Base-by-base conservation (phyloP, 768 basidiomycete species). In the Podaxis sp. region DNA sequence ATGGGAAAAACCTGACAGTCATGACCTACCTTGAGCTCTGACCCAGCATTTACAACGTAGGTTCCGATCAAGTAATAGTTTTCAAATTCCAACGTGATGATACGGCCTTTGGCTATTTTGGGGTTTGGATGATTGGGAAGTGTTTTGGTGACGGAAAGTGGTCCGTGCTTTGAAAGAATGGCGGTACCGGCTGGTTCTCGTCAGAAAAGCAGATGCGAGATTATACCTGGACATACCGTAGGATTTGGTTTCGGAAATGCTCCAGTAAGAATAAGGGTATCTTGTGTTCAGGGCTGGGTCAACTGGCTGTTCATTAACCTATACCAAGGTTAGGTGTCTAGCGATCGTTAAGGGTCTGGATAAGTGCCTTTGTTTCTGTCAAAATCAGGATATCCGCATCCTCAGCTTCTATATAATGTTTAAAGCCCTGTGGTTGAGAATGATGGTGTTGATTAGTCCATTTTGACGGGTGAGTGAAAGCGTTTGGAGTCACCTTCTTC, bases 21-120 rank as follows among this genome's bases (percentile, higher is more conserved):
- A 7, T 5, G 14, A 21, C 62, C 28, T 50, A 88, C 90, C 84
- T 94, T 92, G 35, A 95, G 74, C 7, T 81, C 78, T 51, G 80
- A 72, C 2, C 93, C 93, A 1, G 93, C 93, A 63, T 95, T 95
- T 9, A 89, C 86, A 32, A 91, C 89, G 64, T 95, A 95, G 16
- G 91, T 91, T 11, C 87, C 89, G 35, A 95, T 75, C 5, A 95
- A 65, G 63, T 85, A 94, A 52, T 73, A 81, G 40, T 76, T 79
- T 46, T 82, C 80, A 64, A 90, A 95, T 70, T 95, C 93, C n/a
- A 94, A 74, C 1, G 89, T 92, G 35, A 92, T 71, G 44, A 93
- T 87, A 23, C 93, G 84, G 16, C 93, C 90, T 69, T 91, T 90
- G 59, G 89, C 82, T 2, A 73, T 69, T 3, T 71, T 70, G 4